Base-by-base conservation (phyloP, 768 basidiomycete genomes). In the Rhodotorula diobovata region DNA sequence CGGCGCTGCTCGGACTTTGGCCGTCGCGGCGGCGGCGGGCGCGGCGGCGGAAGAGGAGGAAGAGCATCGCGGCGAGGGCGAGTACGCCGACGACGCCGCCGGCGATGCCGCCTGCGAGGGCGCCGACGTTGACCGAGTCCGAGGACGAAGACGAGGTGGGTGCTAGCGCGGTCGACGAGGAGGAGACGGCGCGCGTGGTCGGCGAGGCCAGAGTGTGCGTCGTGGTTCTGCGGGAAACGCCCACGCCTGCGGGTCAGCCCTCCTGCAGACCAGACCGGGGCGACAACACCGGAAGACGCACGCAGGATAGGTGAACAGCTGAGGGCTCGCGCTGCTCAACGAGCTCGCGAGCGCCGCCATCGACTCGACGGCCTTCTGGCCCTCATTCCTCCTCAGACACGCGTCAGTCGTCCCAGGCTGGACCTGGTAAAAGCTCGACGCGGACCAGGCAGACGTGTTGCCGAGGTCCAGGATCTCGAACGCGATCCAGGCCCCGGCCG, bases 401-500 rank as follows among this genome's bases (percentile, higher is more conserved):
- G 28, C 65, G 30, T 60, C 65, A 8, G 65, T 66, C 57, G 28
- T 50, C 16, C 65, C 65, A 21, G 56, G 57, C 30, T 66, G 65
- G 5, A 66, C 65, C 18, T 59, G 34, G n/a, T 41, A 25, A 39
- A 53, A 58, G 3, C 28, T 28, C 18, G 48, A 41, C 34, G 57
- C 12, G 18, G 21, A 21, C 18, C 41, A 60, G n/a, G 3, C 4
- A 1, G n/a, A 32, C 8, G 41, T 45, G 34, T 37, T 10, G 16
- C 48, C 37, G 4, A 43, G 2, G 6, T 6, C 8, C n/a, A 51
- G 41, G 12, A 59, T 4, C 35, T 66, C 37, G 46, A 66, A 59
- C 15, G 57, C 57, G 48, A 66, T 53, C 15, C 9, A 51, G 25
- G 65, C 57, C n/a, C 65, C 65, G 39, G 65, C 65, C 16, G 65